Evolutionary conservation across 148 eudicot genomes (phyloP).

Genomic region (Fagopyrum homotropicum): DNA sequence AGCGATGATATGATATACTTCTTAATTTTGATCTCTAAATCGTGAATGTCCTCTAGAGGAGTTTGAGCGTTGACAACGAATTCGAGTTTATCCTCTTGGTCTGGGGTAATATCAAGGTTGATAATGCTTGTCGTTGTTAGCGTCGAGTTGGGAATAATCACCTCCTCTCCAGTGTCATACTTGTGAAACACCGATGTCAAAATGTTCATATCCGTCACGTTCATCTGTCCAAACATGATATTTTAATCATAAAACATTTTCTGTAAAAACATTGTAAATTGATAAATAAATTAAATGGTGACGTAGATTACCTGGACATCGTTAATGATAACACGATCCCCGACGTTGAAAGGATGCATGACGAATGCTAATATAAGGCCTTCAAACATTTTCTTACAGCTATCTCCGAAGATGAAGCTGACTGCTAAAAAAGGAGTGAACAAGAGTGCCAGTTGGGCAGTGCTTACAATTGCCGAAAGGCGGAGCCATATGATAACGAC

Average conservation of each 20-base stretch:
- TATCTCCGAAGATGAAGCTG: slow-evolving; percentile 37
- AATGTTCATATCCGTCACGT: slow-evolving; percentile 11
- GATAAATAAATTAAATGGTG: not conserved
- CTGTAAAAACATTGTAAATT: too few relatives aligned
- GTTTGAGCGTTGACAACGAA: not conserved
- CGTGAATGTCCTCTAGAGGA: not conserved
- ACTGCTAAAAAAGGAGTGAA: slow-evolving; percentile 40
- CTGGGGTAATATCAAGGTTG: not conserved
- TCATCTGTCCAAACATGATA: slow-evolving; percentile 6
- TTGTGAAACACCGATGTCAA: slow-evolving; percentile 6
- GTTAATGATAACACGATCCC: slow-evolving; percentile 36
- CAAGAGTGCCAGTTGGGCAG: slow-evolving; percentile 26
- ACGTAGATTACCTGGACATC: slow-evolving; percentile 13
- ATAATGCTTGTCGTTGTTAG: slow-evolving; percentile 4
- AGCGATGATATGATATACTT: not conserved
- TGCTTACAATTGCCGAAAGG: slow-evolving; percentile 26
- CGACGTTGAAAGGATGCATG: slow-evolving; percentile 46
- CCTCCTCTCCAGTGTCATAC: slow-evolving; percentile 8
- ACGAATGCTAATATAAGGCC: slow-evolving; percentile 42
- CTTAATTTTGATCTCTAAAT: slow-evolving; percentile 7
- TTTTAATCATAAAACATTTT: too few relatives aligned
- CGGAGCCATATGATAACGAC: slow-evolving; percentile 35
- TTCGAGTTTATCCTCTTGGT: slow-evolving; percentile 3
- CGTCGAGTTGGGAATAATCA: slow-evolving; percentile 12
- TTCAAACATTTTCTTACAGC: slow-evolving; percentile 40